Evolutionary conservation across 768 basidiomycete species (phyloP).

Genomic region (Lactarius hatsudake): DNA sequence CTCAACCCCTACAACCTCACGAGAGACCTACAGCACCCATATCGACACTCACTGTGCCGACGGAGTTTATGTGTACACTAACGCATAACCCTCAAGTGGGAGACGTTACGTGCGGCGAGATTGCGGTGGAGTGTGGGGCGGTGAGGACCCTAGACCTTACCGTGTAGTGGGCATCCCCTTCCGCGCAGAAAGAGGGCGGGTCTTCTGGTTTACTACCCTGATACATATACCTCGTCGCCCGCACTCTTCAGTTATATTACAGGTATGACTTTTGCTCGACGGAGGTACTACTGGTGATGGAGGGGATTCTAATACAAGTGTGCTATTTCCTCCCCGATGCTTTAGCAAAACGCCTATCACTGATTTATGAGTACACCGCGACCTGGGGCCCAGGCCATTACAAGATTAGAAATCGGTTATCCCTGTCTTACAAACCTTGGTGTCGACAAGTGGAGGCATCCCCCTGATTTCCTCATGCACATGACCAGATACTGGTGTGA

Average conservation of each 20-base stretch:
- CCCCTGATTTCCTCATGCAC: neutral
- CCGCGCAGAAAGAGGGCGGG: neutral
- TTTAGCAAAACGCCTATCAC: neutral
- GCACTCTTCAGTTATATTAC: neutral
- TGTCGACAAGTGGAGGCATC: neutral
- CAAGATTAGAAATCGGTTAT: neutral
- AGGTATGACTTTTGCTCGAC: neutral
- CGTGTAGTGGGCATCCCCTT: neutral
- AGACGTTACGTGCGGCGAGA: neutral
- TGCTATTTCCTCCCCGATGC: neutral
- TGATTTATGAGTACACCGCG: neutral
- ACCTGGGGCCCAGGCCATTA: neutral
- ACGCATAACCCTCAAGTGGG: neutral
- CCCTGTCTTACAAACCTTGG: too few species aligned
- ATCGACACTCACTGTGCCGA: constrained; percentile 14
- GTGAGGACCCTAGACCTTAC: neutral
- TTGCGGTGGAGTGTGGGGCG: neutral
- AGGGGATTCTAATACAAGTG: neutral
- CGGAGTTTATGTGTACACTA: neutral
- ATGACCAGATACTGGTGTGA: neutral
- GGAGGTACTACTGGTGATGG: neutral
- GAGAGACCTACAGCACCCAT: neutral
- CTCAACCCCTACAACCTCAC: neutral
- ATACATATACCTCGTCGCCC: neutral
- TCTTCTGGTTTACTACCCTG: neutral